These are phyloP conservation scores for Syncephalis fuscata DNA, from an alignment of 371 early-diverging fungal species.

Conservation along the genomic window DNA sequence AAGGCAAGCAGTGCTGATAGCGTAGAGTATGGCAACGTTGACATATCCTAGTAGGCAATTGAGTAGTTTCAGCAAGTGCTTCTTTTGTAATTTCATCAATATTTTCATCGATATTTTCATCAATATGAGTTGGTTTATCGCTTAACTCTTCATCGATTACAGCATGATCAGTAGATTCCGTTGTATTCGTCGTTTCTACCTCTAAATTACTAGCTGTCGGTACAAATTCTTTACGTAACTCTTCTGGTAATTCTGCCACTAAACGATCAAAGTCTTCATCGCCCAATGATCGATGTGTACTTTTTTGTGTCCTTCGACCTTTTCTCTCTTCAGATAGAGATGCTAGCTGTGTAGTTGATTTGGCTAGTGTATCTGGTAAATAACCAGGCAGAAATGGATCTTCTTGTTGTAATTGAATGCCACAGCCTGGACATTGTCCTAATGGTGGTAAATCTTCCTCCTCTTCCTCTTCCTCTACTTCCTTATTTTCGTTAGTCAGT, in stretches of 20 bases:
- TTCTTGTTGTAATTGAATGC: constrained; percentile 37
- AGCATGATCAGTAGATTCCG: not conserved
- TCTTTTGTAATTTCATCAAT: not conserved
- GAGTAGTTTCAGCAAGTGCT: no score
- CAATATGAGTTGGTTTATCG: no score
- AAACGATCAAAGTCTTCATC: constrained; percentile 17
- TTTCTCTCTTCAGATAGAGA: not conserved
- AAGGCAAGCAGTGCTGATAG: constrained; percentile 24
- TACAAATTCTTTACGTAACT: constrained; percentile 10
- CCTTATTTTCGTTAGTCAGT: no score
- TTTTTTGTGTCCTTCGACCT: constrained; percentile 4
- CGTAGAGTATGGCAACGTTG: constrained; percentile 35
- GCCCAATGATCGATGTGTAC: constrained; percentile 14
- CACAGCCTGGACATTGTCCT: constrained; percentile 46
- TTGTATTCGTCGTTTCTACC: not conserved
- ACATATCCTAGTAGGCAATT: constrained; percentile 25
- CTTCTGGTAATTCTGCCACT: constrained; percentile 14
- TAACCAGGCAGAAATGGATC: constrained; percentile 29
- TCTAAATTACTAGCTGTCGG: constrained; percentile 10
- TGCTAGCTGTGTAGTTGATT: constrained; percentile 1
- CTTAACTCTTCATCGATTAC: no score
- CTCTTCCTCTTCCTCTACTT: no score
- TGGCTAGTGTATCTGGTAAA: constrained; percentile 11
- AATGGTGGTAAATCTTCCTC: no score
- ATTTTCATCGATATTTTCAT: not conserved